Base-by-base conservation (phyloP, 2,329 filamentous ascomycete genomes). In the Aspergillus neotritici region DNA sequence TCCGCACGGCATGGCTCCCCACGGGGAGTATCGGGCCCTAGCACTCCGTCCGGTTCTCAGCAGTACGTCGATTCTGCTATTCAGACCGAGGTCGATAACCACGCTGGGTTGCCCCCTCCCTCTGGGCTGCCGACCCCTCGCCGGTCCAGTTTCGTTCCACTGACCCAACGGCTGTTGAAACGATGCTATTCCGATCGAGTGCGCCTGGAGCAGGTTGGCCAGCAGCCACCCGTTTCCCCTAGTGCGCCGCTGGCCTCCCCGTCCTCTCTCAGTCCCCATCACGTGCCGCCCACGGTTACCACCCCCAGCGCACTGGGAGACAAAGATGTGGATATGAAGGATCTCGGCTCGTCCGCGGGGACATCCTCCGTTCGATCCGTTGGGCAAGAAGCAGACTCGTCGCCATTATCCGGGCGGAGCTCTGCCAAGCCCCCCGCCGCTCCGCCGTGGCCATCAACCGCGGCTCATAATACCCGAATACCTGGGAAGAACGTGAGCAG, bases 241-340 rank as follows among this genome's bases (percentile, higher is more conserved):
- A 46, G 48, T 3, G 48, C 48, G 14, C 48, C 47, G n/a, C 39
- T 46, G 13, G 41, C 43, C 13, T 50, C 51, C 1, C 47, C 49
- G 34, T 25, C 47, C 17, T 47, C 48, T 31, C 30, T 37, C 44
- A 48, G 43, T 40, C 32, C 34, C 38, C 52, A 37, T 44, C 50
- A 25, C 29, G 44, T 7, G 16, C 29, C 34, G 17, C 30, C 31
- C 37, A 51, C 39, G 17, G 42, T 34, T 30, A 56, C 31, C 14
- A 41, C 37, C 36, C 45, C 41, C 37, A 40, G 38, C 38, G 25
- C 37, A 13, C 39, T 36, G 7, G 37, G 47, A 16, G 47, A 59
- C 8, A 48, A 47, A 10, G 72, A 74, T 53, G 57, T 71, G 12
- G 71, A 72, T 40, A 76, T 75, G 73, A 68, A 67, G 47, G 71